Percentiles rank a stretch among this genome's conserved stretches.
phyloP scores from a whole-genome alignment of 768 basidiomycete genomes.

The Sarcodon sp. region DNA sequence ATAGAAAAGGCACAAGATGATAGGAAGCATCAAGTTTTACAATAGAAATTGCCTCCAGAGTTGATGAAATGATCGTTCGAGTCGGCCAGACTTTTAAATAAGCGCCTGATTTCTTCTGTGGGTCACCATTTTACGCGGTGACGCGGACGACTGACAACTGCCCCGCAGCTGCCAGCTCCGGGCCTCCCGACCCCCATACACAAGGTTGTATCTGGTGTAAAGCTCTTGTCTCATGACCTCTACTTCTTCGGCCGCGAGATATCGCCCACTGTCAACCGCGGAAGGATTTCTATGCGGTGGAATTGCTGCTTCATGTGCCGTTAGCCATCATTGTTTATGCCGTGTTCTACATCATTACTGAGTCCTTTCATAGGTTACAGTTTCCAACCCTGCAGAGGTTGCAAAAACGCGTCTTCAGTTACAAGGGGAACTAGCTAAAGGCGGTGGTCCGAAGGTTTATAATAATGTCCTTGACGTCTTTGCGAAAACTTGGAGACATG shows the following conservation, averaged over 20 bases:
- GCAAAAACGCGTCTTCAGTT: conserved; percentile 94
- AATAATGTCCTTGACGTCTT: conserved; percentile 82
- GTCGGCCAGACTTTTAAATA: no score
- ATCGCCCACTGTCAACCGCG: conserved; percentile 38
- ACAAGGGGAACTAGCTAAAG: conserved; percentile 86
- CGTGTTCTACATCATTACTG: not conserved
- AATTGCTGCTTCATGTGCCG: conserved; percentile 84
- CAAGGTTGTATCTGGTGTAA: no score
- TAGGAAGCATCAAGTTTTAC: no score
- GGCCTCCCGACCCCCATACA: no score
- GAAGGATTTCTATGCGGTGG: conserved; percentile 88
- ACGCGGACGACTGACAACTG: no score
- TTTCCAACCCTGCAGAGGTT: conserved; percentile 74
- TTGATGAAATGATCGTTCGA: no score
- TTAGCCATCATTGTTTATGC: conserved; percentile 22
- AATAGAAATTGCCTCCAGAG: no score
- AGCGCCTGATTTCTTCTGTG: no score
- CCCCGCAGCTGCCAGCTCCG: no score
- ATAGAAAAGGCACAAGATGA: no score
- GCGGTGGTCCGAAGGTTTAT: conserved; percentile 65
- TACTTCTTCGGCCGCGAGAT: not conserved
- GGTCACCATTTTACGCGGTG: no score
- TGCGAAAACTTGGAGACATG: conserved; percentile 77
- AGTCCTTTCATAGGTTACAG: conserved; percentile 41
- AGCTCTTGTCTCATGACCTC: no score